Evolutionary conservation across 179 eudicot genomes (phyloP), one percentile per base, ranked within the genome.

Genomic region (Camellia oleifera): DNA sequence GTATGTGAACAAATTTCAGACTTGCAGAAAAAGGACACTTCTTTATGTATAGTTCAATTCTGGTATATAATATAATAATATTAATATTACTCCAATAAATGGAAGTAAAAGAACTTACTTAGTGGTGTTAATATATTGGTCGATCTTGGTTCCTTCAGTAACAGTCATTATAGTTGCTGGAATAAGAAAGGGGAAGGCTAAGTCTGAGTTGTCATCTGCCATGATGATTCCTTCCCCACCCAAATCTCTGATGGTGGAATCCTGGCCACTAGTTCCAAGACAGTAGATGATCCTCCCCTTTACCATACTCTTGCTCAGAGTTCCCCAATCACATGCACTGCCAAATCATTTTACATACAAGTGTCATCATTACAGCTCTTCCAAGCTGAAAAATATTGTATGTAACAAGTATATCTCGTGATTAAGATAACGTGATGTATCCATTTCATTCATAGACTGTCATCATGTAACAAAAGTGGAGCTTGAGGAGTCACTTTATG

Each of bases 261-360:
- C 98, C 48, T 86, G 87, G 0, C 80, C 83, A 11, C 46, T 18
- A 2, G 17, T 15, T 63, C 88, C 95, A 4, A 72, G 56, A 81
- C 99, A 95, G 48, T 88, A 84, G 66, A 93, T 88, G 56, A 95
- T 88, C 77, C 83, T 89, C 15, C 95, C 97, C 82, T 84, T 88
- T 76, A 90, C 94, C 80, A 84, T 86, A 0, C 44, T 80, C 61
- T 42, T 66, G 56, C 80, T 54, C 52, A 94, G 52, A 0, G 86
- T 78, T 17, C 83, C 98, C 10, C 13, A 6, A 14, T 86, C 90
- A 50, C 98, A 94, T 18, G 82, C 80, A 83, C 97, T 94, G 89
- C 76, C 46, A 45, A 66, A 11, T 3, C 72, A 40, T 42, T 40
- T 11, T 68, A 40, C n/a, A 42, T 2, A 42, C 6, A 66, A 4